A percentile compares a stretch with the other conserved stretches of the same genome.
Conservation (phyloP, 169 alveolate species). For the Amoebophrya sp. region DNA sequence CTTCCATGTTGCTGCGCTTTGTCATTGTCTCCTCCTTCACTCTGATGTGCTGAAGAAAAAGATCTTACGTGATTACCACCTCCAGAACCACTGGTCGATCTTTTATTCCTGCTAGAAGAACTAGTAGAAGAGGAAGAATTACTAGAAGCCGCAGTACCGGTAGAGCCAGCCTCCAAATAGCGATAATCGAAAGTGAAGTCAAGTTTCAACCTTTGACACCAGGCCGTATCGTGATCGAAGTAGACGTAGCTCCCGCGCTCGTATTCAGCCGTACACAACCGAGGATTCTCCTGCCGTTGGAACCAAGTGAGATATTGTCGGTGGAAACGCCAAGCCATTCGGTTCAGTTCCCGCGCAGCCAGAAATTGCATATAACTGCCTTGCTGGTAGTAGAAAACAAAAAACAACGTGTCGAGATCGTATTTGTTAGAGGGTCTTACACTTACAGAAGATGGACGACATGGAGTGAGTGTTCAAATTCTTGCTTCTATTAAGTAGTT, state of each 20-base stretch:
- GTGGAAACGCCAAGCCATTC: constrained; percentile 57
- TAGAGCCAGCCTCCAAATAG: constrained; percentile 49
- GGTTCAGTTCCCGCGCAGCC: constrained; percentile 54
- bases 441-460: too few species aligned
- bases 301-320: constrained; percentile 55
- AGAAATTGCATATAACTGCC: constrained; percentile 54
- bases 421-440: too few species aligned
- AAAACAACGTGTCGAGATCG: constrained; percentile 55
- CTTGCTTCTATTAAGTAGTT: too few species aligned
- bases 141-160: too few species aligned
- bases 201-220: constrained; percentile 48
- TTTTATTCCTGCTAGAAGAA: too few species aligned
- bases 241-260: constrained; percentile 48
- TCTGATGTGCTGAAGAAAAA: too few species aligned
- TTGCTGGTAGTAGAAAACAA: constrained; percentile 56
- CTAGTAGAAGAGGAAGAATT: too few species aligned
- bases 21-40: too few species aligned
- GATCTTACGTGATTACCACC: too few species aligned
- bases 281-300: constrained; percentile 43
- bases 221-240: constrained; percentile 51
- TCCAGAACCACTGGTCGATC: too few species aligned
- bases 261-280: constrained; percentile 38
- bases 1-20: neutral
- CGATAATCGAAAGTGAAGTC: constrained; percentile 44
- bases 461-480: too few species aligned